These are phyloP conservation scores for Calonectria pseudoreteaudii DNA, from an alignment of 2,329 filamentous ascomycete genomes.

Conservation along the genomic window DNA sequence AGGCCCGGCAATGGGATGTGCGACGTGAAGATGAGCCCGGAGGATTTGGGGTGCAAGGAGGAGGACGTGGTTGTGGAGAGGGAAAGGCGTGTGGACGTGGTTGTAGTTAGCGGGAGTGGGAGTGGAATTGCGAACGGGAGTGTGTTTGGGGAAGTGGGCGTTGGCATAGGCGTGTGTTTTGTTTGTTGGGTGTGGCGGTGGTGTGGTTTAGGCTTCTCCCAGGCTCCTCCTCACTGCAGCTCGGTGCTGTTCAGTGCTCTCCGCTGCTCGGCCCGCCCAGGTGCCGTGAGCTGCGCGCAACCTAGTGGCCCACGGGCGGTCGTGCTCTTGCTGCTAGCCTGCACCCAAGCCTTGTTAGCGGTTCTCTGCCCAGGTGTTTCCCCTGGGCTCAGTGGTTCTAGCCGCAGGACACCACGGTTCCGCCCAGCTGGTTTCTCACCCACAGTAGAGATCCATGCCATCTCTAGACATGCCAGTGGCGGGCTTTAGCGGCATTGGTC, in stretches of 20 bases:
- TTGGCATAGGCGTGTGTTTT: constrained; percentile 7
- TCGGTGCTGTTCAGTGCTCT: neutral
- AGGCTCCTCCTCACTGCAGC: neutral
- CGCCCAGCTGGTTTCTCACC: neutral
- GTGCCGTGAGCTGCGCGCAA: neutral
- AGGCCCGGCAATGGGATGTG: constrained; percentile 30
- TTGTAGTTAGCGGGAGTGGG: constrained; percentile 13
- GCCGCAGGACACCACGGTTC: constrained; percentile 6
- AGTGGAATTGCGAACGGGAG: constrained; percentile 10
- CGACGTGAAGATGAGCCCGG: constrained; percentile 15
- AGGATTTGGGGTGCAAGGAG: constrained; percentile 15
- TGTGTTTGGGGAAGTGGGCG: constrained; percentile 13
- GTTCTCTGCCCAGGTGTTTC: neutral
- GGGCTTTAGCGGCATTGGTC: constrained; percentile 16
- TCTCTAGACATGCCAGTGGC: constrained; percentile 6
- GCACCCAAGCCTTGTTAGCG: neutral
- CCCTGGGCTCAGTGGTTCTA: constrained; percentile 6
- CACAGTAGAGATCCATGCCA: neutral
- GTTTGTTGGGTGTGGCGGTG: constrained; percentile 1
- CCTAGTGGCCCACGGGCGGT: neutral
- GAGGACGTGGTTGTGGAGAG: constrained; percentile 23
- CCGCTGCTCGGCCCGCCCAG: neutral
- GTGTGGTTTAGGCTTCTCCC: neutral
- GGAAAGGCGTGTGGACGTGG: constrained; percentile 17
- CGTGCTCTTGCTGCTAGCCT: neutral